A percentile compares a stretch with the other conserved stretches of the same genome.
Evolutionary conservation across 2,329 filamentous ascomycete genomes (phyloP).

Genomic region (Ophiostoma pallidulum): DNA sequence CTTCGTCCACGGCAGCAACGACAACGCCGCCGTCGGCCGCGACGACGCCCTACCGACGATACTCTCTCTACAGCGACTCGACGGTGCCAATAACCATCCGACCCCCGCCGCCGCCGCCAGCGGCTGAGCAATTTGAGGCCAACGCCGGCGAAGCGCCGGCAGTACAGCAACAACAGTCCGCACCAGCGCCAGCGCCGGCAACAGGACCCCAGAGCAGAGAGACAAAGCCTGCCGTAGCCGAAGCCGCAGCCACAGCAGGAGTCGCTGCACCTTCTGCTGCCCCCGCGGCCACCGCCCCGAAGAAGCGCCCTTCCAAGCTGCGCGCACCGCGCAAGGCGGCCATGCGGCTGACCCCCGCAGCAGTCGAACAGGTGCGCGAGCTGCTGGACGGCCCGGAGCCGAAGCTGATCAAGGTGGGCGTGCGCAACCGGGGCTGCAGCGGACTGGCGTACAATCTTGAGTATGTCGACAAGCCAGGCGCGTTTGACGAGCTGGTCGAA

Average conservation of each 20-base stretch:
- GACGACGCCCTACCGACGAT: constrained; percentile 16
- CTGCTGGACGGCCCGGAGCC: constrained; percentile 79
- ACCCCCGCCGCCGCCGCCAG: constrained; percentile 10
- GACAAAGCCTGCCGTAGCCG: background rate
- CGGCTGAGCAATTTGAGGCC: constrained; percentile 7
- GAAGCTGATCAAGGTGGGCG: constrained; percentile 88
- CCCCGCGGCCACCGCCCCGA: constrained; percentile 37
- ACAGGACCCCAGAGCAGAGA: background rate
- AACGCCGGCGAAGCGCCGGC: constrained; percentile 17
- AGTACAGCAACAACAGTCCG: too few species aligned
- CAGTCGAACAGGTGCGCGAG: constrained; percentile 66
- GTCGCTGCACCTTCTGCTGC: constrained; percentile 16
- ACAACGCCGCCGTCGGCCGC: background rate
- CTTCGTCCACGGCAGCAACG: background rate
- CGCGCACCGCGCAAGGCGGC: constrained; percentile 74
- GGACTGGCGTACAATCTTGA: constrained; percentile 89
- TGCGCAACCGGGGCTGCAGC: constrained; percentile 88
- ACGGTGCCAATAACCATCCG: constrained; percentile 8
- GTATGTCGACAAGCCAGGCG: constrained; percentile 82
- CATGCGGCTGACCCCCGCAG: constrained; percentile 72
- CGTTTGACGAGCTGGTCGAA: constrained; percentile 85
- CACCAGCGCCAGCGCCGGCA: background rate
- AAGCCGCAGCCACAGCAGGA: background rate
- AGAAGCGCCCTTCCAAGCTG: constrained; percentile 50
- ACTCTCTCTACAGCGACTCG: constrained; percentile 10